Evolutionary conservation across 179 eudicot genomes (phyloP).

Genomic region (Silene noctiflora): DNA sequence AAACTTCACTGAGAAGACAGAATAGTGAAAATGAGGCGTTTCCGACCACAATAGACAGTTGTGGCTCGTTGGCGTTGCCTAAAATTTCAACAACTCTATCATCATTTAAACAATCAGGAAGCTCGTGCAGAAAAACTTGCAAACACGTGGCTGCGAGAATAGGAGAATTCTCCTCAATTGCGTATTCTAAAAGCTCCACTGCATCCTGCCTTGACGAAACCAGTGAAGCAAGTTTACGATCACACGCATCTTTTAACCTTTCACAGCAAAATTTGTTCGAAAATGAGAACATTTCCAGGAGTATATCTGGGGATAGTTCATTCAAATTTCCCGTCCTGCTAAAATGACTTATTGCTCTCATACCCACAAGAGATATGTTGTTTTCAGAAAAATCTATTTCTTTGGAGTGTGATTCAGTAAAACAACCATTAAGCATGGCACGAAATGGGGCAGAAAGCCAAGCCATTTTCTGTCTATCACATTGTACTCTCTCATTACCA

Average conservation of each 20-base stretch:
- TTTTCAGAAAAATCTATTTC: slow-evolving; percentile 76
- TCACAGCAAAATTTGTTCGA: slow-evolving; percentile 93
- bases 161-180: slow-evolving; percentile 79
- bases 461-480: slow-evolving; percentile 77
- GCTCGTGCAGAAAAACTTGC: slow-evolving; percentile 82
- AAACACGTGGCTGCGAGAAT: slow-evolving; percentile 86
- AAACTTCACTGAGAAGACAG: slow-evolving; percentile 71
- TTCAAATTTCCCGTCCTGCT: slow-evolving; percentile 49
- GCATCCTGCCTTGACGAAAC: slow-evolving; percentile 70
- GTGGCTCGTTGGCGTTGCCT: slow-evolving; percentile 47
- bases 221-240: slow-evolving; percentile 64
- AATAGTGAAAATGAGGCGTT: slow-evolving; percentile 74
- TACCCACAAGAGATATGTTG: slow-evolving; percentile 60
- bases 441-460: slow-evolving; percentile 74
- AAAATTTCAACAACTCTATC: slow-evolving; percentile 61
- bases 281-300: slow-evolving; percentile 72
- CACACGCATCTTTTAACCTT: slow-evolving; percentile 86
- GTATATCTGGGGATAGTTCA: slow-evolving; percentile 47
- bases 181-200: slow-evolving; percentile 69
- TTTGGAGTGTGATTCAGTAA: slow-evolving; percentile 63
- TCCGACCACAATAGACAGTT: slow-evolving; percentile 63
- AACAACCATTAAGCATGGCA: slow-evolving; percentile 89
- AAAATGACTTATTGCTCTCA: slow-evolving; percentile 68
- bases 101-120: slow-evolving; percentile 70
- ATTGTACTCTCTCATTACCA: slow-evolving; percentile 66